Percentiles rank a stretch among this genome's conserved stretches.
Conservation (phyloP, 2,329 filamentous ascomycete genomes). For the Dactylellina cionopaga region DNA sequence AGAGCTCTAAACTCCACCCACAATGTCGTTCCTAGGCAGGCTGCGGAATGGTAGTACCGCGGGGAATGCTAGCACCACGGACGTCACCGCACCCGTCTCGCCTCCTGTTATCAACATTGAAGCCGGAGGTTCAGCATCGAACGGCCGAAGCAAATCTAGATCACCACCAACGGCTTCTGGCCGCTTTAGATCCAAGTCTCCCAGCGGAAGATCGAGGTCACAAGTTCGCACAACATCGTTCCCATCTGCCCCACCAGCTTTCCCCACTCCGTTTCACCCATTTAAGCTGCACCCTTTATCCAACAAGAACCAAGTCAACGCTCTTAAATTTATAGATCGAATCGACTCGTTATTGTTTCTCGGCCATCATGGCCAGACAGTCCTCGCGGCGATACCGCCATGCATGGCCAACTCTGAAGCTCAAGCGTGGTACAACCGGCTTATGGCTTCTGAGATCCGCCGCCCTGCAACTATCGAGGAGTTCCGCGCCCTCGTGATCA, state of each 20-base stretch:
- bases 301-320: conserved; percentile 53
- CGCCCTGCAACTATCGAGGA: conserved; percentile 44
- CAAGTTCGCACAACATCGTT: conserved; percentile 37
- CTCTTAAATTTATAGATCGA: conserved; percentile 51
- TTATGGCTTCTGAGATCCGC: conserved; percentile 47
- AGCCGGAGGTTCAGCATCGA: conserved; percentile 1
- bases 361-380: conserved; percentile 37
- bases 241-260: conserved; percentile 33
- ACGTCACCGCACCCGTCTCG: neutral
- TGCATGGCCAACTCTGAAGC: conserved; percentile 52
- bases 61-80: neutral
- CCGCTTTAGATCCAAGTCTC: conserved; percentile 42
- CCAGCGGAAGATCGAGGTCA: conserved; percentile 28
- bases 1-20: neutral
- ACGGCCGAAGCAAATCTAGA: conserved; percentile 19
- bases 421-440: conserved; percentile 45
- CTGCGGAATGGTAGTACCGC: conserved; percentile 29
- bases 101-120: conserved; percentile 28
- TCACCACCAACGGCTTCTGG: conserved; percentile 31
- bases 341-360: conserved; percentile 51
- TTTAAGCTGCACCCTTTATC: conserved; percentile 49
- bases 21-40: conserved; percentile 44
- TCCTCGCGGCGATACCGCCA: conserved; percentile 37
- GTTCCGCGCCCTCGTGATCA: conserved; percentile 45
- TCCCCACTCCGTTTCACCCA: conserved; percentile 51